Base-by-base conservation (phyloP, 1,284 basidiomycete species). In the Cystobasidiaceae sp. region DNA sequence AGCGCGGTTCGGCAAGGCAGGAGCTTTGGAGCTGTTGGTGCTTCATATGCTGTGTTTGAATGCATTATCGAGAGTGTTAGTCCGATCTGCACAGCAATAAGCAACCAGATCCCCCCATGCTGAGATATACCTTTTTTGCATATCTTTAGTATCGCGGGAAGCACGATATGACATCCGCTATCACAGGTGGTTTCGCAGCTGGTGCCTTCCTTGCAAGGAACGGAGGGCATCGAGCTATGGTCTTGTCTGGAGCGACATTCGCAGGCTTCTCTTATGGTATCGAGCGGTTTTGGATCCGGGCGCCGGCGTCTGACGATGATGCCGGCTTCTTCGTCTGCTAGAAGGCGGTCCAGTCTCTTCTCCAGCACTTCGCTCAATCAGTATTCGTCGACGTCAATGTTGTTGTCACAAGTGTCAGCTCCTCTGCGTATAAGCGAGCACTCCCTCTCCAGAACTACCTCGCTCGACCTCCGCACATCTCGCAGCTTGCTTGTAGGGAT, bases 251-350 rank as follows among this genome's bases (percentile, higher is more conserved):
- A n/a, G 61, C 61, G 23, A 44, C 51, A 7, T 64, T 64, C 44
- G 44, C 61, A 11, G 61, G 41, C 33, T 64, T 64, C 52, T 64
- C 61, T 25, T 64, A 51, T 21, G 61, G 39, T 32, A 55, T 64
- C 27, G 61, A 64, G 25, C 52, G 48, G 30, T 52, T 64, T 2
- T 64, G 48, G 41, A 49, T 64, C 8, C 51, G 51, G 25, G 39
- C 33, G 52, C 61, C 61, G 21, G 51, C 61, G 23, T 51, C 61
- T 28, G 50, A 64, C 30, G 61, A 64, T 44, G 61, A 64, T 33
- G 39, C 34, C 13, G 61, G 61, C 17, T 64, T 64, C 61, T 64
- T 64, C 44, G 61, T 64, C 9, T 64, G 61, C 33, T 64, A n/a
- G n/a, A n/a, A n/a, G n/a, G n/a, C n/a, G n/a, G n/a, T n/a, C n/a